phyloP scores from a whole-genome alignment of 805 yeast species.

The Saturnispora saitoi region DNA sequence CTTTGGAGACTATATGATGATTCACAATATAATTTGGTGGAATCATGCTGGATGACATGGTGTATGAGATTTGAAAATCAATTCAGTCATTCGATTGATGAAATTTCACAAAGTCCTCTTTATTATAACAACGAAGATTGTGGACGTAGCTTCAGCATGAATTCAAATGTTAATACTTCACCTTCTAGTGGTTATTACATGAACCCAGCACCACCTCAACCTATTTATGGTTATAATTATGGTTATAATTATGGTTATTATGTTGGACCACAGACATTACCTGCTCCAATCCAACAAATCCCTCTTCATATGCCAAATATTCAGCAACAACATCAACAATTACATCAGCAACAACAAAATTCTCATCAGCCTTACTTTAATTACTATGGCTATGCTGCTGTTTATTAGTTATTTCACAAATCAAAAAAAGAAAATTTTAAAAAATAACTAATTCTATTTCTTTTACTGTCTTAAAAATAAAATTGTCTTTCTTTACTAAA shows the following conservation, averaged over 20 bases:
- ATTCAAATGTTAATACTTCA: background rate
- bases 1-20: conserved; percentile 28
- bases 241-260: background rate
- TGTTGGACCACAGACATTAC: background rate
- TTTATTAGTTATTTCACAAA: background rate
- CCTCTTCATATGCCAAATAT: background rate
- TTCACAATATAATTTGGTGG: conserved; percentile 26
- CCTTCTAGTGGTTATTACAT: background rate
- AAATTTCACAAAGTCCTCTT: conserved; percentile 1
- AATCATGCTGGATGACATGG: conserved; percentile 32
- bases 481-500: too few relatives aligned
- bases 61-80: conserved; percentile 21
- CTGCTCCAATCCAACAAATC: background rate
- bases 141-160: background rate
- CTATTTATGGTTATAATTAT: background rate
- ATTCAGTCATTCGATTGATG: background rate
- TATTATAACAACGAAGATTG: background rate
- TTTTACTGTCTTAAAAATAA: background rate
- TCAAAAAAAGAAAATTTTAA: too few relatives aligned
- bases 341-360: background rate
- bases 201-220: background rate
- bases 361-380: background rate
- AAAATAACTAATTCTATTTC: background rate
- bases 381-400: conserved; percentile 6
- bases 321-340: background rate